phyloP scores from a whole-genome alignment of 2,329 filamentous ascomycete genomes.

The Davidsoniella neocaledoniae region DNA sequence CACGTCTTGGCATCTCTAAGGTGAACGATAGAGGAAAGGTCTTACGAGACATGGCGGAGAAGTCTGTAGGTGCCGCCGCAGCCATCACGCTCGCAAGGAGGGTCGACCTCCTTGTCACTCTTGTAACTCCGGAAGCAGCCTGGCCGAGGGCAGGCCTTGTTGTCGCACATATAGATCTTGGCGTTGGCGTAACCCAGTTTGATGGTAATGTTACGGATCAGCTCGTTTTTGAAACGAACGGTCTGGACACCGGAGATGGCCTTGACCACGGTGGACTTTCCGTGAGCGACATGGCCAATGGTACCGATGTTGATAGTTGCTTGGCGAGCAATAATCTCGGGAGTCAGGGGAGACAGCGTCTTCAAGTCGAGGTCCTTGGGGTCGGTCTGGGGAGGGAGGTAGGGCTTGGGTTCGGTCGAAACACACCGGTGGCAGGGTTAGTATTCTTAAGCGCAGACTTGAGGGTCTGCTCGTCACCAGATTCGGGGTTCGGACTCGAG shows the following conservation, averaged over 20 bases:
- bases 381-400: conserved; percentile 75
- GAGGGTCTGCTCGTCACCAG: conserved; percentile 43
- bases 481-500: conserved; percentile 42
- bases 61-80: conserved; percentile 78
- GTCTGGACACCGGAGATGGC: conserved; percentile 98
- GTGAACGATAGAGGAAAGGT: conserved; percentile 15
- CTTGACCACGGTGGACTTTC: conserved; percentile 97
- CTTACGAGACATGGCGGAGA: conserved; percentile 81
- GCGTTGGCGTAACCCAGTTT: conserved; percentile 99
- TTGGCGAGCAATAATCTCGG: conserved; percentile 94
- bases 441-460: conserved; percentile 80
- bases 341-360: conserved; percentile 67
- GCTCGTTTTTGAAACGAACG: conserved; percentile 98
- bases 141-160: conserved; percentile 73
- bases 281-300: conserved; percentile 97
- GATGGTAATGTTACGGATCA: conserved; percentile 98
- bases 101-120: conserved; percentile 97
- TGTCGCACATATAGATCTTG: conserved; percentile 99
- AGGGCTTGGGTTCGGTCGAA: conserved; percentile 36
- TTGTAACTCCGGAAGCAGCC: conserved; percentile 95
- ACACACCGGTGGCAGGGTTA: conserved; percentile 20
- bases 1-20: background rate
- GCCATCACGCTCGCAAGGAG: conserved; percentile 84
- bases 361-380: conserved; percentile 74
- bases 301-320: conserved; percentile 98